Conservation (phyloP, 768 basidiomycete species). For the Termitomyces sp. region DNA sequence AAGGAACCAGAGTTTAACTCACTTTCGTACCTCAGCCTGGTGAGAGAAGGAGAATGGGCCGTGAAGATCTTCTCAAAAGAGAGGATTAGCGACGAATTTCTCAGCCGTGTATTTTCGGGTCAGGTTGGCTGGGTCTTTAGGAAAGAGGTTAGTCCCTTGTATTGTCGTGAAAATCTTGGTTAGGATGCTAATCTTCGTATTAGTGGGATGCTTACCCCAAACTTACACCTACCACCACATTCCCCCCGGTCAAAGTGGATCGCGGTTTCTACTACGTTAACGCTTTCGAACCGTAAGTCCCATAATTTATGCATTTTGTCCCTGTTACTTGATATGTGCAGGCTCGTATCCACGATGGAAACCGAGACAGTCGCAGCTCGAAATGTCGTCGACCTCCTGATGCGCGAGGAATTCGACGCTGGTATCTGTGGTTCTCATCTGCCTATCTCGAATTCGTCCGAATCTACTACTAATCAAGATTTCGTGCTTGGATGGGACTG, state of each 20-base stretch:
- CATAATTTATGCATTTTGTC: neutral
- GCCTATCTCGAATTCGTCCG: conserved; percentile 15
- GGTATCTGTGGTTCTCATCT: conserved; percentile 59
- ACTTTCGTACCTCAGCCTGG: conserved; percentile 70
- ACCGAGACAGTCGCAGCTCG: conserved; percentile 82
- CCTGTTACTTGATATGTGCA: conserved; percentile 21
- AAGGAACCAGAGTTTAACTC: conserved; percentile 82
- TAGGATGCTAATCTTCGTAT: neutral
- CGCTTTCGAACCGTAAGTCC: conserved; percentile 80
- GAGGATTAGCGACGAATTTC: conserved; percentile 63
- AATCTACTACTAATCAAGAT: conserved; percentile 16
- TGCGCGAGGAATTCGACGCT: conserved; percentile 67
- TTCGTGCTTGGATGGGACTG: conserved; percentile 81
- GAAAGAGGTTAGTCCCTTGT: conserved; percentile 55
- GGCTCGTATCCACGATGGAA: conserved; percentile 92
- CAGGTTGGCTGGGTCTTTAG: conserved; percentile 78
- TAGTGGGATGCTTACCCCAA: conserved; percentile 83
- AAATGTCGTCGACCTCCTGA: conserved; percentile 76
- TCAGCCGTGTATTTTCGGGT: conserved; percentile 58
- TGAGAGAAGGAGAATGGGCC: conserved; percentile 56
- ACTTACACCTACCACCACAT: conserved; percentile 59
- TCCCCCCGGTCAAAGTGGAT: conserved; percentile 77
- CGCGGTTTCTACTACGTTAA: conserved; percentile 88
- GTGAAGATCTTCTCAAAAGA: conserved; percentile 88
- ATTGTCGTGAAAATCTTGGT: neutral